phyloP scores from a whole-genome alignment of 202 grass and related monocot genomes.

The Panicum hallii region DNA sequence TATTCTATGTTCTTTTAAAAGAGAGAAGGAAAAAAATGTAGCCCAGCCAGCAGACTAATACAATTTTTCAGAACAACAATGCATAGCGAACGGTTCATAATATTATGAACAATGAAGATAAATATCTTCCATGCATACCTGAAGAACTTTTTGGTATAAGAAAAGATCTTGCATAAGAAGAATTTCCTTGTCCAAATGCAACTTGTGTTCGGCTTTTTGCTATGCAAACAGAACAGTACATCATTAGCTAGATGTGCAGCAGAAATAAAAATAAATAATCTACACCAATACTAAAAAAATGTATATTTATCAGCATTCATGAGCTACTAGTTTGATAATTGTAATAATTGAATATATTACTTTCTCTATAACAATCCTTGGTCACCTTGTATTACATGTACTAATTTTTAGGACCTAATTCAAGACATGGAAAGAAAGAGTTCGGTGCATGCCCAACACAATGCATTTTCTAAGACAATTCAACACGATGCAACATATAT shows the following conservation, averaged over 20 bases:
- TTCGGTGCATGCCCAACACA: neutral
- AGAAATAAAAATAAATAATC: conserved; percentile 28
- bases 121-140: conserved; percentile 40
- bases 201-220: conserved; percentile 48
- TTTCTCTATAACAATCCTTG: neutral
- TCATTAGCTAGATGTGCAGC: conserved; percentile 24
- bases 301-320: neutral
- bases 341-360: neutral
- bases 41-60: neutral
- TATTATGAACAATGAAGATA: conserved; percentile 34
- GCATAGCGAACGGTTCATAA: conserved; percentile 19
- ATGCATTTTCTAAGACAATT: conserved; percentile 10
- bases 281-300: neutral
- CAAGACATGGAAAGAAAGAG: neutral
- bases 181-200: conserved; percentile 71
- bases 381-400: conserved; percentile 8
- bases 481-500: neutral
- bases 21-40: neutral
- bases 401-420: conserved; percentile 1
- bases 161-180: conserved; percentile 58
- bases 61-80: conserved; percentile 25
- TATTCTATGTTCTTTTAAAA: neutral
- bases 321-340: neutral
- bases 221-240: conserved; percentile 17
- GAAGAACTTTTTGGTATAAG: neutral